Percentiles rank a stretch among this genome's conserved stretches.
These are phyloP conservation scores for Triticum monococcum DNA, from an alignment of 176 grass and related monocot species.

Conservation along the genomic window DNA sequence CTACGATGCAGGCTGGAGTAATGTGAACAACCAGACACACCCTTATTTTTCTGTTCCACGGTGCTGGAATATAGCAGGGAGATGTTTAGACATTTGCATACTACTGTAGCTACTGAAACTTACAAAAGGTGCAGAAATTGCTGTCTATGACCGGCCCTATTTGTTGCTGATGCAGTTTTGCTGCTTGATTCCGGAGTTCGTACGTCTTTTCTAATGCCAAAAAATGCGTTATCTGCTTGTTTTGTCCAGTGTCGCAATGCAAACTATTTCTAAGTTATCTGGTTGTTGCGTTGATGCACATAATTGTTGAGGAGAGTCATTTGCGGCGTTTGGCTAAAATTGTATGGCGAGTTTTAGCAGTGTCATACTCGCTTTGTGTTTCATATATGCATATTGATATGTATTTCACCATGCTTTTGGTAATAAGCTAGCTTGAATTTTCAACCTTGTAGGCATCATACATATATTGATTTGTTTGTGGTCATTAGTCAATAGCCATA, in stretches of 20 bases:
- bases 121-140: not conserved
- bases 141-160: too few species aligned
- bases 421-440: not conserved
- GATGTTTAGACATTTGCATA: not conserved
- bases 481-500: not conserved
- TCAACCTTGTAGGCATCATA: not conserved
- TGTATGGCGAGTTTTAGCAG: not conserved
- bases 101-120: not conserved
- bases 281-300: not conserved
- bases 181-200: not conserved
- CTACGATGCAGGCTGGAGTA: too few species aligned
- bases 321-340: not conserved
- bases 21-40: too few species aligned
- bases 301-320: not conserved
- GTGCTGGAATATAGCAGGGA: not conserved
- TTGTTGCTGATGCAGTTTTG: not conserved
- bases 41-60: not conserved
- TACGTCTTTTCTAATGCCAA: not conserved
- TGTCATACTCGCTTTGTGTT: not conserved
- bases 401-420: not conserved
- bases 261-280: too few species aligned
- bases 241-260: not conserved
- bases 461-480: not conserved
- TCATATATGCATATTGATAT: not conserved
- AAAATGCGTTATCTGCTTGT: too few species aligned